phyloP scores from a whole-genome alignment of 2,329 filamentous ascomycete genomes.

The Fusarium anthophilum region DNA sequence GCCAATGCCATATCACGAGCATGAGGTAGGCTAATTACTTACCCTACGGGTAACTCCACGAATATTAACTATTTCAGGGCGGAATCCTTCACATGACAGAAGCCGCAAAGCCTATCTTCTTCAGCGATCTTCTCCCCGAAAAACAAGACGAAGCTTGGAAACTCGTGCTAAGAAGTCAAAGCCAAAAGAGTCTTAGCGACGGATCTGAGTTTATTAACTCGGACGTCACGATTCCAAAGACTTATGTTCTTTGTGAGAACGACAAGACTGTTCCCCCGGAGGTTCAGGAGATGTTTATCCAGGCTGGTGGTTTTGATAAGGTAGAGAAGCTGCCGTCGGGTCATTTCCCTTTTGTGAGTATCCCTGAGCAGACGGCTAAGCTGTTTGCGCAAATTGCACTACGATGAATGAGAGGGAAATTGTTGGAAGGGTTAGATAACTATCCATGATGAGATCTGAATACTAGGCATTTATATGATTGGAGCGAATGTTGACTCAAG shows the following conservation, averaged over 20 bases:
- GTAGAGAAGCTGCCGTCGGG: background rate
- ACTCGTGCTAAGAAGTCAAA: background rate
- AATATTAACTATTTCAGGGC: background rate
- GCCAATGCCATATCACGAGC: background rate
- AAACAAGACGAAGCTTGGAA: background rate
- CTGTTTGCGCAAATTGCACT: background rate
- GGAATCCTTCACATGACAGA: background rate
- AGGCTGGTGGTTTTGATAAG: background rate
- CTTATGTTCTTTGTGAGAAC: background rate
- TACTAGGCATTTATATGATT: rapidly evolving
- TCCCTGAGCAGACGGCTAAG: background rate
- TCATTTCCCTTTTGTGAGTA: background rate
- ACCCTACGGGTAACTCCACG: rapidly evolving
- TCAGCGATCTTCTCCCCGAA: rapidly evolving
- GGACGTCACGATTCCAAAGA: background rate
- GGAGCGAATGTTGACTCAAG: background rate
- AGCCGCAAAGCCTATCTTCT: background rate
- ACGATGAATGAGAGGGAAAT: background rate
- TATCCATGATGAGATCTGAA: rapidly evolving
- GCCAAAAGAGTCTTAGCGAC: background rate
- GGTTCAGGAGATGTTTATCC: background rate
- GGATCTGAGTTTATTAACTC: background rate
- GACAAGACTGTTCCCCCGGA: background rate
- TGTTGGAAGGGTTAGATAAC: rapidly evolving
- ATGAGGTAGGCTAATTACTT: background rate